Percentiles rank a stretch among this genome's conserved stretches.
These are phyloP conservation scores for Hypoxylon sp. DNA, from an alignment of 2,329 filamentous ascomycete species.

Conservation along the genomic window DNA sequence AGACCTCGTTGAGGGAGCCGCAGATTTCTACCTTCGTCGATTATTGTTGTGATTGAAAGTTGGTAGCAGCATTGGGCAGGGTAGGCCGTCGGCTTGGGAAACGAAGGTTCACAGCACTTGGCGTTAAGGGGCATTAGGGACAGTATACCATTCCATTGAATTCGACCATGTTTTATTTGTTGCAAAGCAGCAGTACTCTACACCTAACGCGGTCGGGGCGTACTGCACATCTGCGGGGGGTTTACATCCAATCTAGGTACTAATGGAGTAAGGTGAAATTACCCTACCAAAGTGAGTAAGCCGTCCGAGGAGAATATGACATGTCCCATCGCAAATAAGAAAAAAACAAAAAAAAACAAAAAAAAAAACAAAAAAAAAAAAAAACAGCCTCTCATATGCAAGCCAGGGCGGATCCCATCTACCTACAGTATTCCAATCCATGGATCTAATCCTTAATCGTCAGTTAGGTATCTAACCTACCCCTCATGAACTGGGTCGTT, in stretches of 20 bases:
- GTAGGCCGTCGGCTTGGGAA: slow-evolving; percentile 48
- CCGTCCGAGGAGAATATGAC: slow-evolving; percentile 15
- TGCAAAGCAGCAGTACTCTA: slow-evolving; percentile 32
- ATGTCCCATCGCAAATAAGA: slow-evolving; percentile 13
- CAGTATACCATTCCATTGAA: slow-evolving; percentile 55
- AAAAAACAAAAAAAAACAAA: slow-evolving; percentile 13
- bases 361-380: background rate
- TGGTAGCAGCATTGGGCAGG: slow-evolving; percentile 44
- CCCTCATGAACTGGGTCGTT: slow-evolving; percentile 13
- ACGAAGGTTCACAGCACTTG: slow-evolving; percentile 53
- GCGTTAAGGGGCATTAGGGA: slow-evolving; percentile 53
- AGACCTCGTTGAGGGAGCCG: slow-evolving; percentile 27
- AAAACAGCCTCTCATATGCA: slow-evolving; percentile 15
- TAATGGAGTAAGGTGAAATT: slow-evolving; percentile 29
- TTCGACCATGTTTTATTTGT: slow-evolving; percentile 51
- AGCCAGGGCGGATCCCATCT: slow-evolving; percentile 3
- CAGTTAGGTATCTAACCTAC: slow-evolving; percentile 5
- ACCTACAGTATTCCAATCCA: background rate
- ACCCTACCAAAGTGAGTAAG: slow-evolving; percentile 18
- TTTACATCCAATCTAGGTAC: slow-evolving; percentile 31
- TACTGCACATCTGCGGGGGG: slow-evolving; percentile 29
- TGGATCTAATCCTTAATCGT: background rate
- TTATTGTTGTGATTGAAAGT: slow-evolving; percentile 37
- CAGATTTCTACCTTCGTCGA: slow-evolving; percentile 38
- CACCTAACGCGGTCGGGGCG: slow-evolving; percentile 20